Evolutionary conservation across 2,329 filamentous ascomycete genomes (phyloP).

Genomic region (Botrytis pseudocinerea): DNA sequence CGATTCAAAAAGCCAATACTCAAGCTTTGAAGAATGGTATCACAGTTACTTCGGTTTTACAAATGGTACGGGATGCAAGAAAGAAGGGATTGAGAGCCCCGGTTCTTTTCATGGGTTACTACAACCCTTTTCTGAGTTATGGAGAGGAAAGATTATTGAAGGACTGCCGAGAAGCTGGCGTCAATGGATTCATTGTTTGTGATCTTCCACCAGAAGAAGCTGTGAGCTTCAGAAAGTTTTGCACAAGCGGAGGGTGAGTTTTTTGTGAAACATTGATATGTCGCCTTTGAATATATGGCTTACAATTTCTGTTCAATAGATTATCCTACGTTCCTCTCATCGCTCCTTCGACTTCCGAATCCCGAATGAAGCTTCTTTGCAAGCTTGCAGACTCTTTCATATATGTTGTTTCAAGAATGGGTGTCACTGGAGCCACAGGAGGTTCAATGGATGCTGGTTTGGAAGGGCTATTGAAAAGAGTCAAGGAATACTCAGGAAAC

Average conservation of each 20-base stretch:
- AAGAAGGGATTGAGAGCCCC: slow-evolving; percentile 75
- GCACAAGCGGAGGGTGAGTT: slow-evolving; percentile 70
- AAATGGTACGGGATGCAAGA: slow-evolving; percentile 81
- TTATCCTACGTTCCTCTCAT: slow-evolving; percentile 97
- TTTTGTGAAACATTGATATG: background rate
- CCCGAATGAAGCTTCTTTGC: slow-evolving; percentile 93
- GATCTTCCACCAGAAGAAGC: slow-evolving; percentile 96
- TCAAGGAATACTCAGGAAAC: slow-evolving; percentile 90
- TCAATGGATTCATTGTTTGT: slow-evolving; percentile 96
- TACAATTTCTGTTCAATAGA: slow-evolving; percentile 44
- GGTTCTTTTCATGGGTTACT: slow-evolving; percentile 97
- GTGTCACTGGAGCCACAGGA: slow-evolving; percentile 81
- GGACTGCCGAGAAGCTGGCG: slow-evolving; percentile 79
- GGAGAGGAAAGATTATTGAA: slow-evolving; percentile 86
- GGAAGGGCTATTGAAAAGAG: slow-evolving; percentile 76
- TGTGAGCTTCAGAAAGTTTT: slow-evolving; percentile 83
- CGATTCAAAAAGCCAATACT: slow-evolving; percentile 94
- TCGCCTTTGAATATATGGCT: slow-evolving; percentile 18
- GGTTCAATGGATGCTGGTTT: slow-evolving; percentile 80
- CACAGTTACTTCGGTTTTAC: slow-evolving; percentile 74
- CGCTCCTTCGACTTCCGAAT: slow-evolving; percentile 87
- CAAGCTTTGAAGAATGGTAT: slow-evolving; percentile 87
- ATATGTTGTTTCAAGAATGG: slow-evolving; percentile 96
- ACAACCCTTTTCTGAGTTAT: slow-evolving; percentile 92
- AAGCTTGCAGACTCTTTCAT: slow-evolving; percentile 98